These are phyloP conservation scores for Suillus fuscotomentosus DNA, from an alignment of 768 basidiomycete species.

Conservation along the genomic window DNA sequence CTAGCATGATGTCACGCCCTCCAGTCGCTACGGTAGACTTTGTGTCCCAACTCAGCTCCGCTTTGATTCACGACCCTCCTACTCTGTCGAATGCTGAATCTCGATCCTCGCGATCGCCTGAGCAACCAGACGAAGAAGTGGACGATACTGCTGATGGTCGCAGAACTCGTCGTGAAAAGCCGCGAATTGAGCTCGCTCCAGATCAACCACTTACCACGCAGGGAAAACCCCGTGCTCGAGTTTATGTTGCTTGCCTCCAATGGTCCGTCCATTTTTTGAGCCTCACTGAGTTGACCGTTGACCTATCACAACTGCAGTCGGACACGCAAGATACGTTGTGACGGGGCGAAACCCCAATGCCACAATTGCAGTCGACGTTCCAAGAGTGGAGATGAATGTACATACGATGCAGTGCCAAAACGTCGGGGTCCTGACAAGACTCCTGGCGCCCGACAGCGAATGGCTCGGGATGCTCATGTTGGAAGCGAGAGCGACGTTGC, in stretches of 20 bases:
- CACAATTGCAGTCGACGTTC: constrained; percentile 66
- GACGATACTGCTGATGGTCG: constrained; percentile 10
- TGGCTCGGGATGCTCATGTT: constrained; percentile 39
- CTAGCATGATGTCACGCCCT: background rate
- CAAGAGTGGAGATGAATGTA: constrained; percentile 46
- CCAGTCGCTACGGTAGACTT: constrained; percentile 1
- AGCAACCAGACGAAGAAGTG: constrained; percentile 3
- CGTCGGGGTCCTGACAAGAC: constrained; percentile 78
- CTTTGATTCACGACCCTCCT: constrained; percentile 2
- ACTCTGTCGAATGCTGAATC: constrained; percentile 7
- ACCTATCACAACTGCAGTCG: constrained; percentile 45
- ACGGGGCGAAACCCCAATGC: constrained; percentile 75
- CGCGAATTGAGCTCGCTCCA: constrained; percentile 64
- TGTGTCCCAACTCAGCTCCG: constrained; percentile 10
- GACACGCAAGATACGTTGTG: constrained; percentile 77
- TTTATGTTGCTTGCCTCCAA: constrained; percentile 78
- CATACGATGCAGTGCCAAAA: constrained; percentile 70
- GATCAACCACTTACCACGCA: constrained; percentile 81
- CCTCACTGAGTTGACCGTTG: constrained; percentile 7
- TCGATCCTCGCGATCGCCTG: constrained; percentile 5
- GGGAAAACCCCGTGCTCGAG: constrained; percentile 72
- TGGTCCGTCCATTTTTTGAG: constrained; percentile 45
- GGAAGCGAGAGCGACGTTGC: constrained; percentile 28
- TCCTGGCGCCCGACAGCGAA: constrained; percentile 76
- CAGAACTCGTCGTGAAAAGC: constrained; percentile 53